Base-by-base conservation (phyloP, 495 filamentous ascomycete species). In the Podospora fimiseda region DNA sequence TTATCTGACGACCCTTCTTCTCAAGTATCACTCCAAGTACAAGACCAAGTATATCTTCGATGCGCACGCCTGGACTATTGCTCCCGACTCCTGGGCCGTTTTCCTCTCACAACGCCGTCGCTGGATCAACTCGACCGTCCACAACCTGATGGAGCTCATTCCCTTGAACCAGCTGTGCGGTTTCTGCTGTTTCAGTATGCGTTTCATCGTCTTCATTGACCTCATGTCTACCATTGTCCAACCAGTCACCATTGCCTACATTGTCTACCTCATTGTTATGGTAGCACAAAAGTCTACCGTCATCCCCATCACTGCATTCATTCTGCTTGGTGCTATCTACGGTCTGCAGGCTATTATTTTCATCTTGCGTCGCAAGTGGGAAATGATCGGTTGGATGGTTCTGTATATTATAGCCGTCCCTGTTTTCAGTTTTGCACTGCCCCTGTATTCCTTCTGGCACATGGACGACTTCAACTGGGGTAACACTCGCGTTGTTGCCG, bases 391-490 rank as follows among this genome's bases (percentile, higher is more conserved):
- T 14, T 99, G 93, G 93, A 95, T 99, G 90, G 70, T 99, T 55
- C 82, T 99, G 48, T 99, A 99, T 70, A 76, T 99, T 43, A 60
- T 93, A 20, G 94, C 93, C 48, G 84, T 95, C 50, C 93, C 93
- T 11, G 81, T 99, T 57, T 97, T 95, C 79, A 82, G 88, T 23
- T 87, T 95, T 56, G 90, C 81, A 47, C 77, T 99, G 7, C 93
- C 93, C 1, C 78, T 99, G 5, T 99, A 97, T 70, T 79, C 91
- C 41, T 99, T 99, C 82, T 99, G 93, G 93, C 79, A 97, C 70
- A 96, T 96, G 93, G 93, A 99, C 68, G 93, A 99, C 75, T 99
- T 99, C 81, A 86, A 83, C 58, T 96, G 90, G 90, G 90, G 90
- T 69, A 96, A 95, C 68, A 96, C 90, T 24, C 89, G 90, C 79